These are phyloP conservation scores for Kodamaea alishanica DNA, from an alignment of 1,139 yeast species.

Conservation along the genomic window DNA sequence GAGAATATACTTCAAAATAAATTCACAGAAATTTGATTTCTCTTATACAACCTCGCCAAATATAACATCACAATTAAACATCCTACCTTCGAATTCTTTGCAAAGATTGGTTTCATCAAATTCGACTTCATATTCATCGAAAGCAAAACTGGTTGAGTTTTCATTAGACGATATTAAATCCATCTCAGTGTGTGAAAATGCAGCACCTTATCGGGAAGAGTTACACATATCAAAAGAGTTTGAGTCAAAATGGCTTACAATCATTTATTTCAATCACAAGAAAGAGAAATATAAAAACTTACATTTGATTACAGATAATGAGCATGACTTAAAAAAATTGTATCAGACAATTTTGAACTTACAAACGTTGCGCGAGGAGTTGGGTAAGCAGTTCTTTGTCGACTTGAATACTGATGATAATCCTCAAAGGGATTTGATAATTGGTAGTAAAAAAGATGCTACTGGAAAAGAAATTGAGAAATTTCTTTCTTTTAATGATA, in stretches of 20 bases:
- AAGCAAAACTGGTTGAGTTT: slow-evolving; percentile 41
- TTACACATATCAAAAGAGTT: slow-evolving; percentile 66
- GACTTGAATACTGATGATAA: slow-evolving; percentile 27
- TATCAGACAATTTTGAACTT: slow-evolving; percentile 53
- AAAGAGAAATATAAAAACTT: slow-evolving; percentile 56
- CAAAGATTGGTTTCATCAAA: slow-evolving; percentile 12
- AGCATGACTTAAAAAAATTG: slow-evolving; percentile 57
- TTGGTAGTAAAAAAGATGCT: slow-evolving; percentile 17
- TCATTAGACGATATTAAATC: slow-evolving; percentile 71
- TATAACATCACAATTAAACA: background rate
- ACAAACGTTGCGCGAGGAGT: slow-evolving; percentile 35
- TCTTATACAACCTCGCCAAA: slow-evolving; percentile 24
- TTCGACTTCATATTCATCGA: slow-evolving; percentile 7
- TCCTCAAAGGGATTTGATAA: slow-evolving; percentile 21
- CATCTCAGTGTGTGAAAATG: slow-evolving; percentile 64
- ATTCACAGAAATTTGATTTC: slow-evolving; percentile 33
- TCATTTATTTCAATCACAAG: slow-evolving; percentile 60
- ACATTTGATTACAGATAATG: slow-evolving; percentile 71
- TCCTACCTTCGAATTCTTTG: slow-evolving; percentile 14
- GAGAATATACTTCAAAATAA: slow-evolving; percentile 37
- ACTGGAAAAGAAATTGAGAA: slow-evolving; percentile 25
- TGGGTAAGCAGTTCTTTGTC: slow-evolving; percentile 32
- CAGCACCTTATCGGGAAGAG: slow-evolving; percentile 80
- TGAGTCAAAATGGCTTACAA: slow-evolving; percentile 72
- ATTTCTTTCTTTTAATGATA: slow-evolving; percentile 61